phyloP scores from a whole-genome alignment of 768 basidiomycete species.

The Nidularia sp. region DNA sequence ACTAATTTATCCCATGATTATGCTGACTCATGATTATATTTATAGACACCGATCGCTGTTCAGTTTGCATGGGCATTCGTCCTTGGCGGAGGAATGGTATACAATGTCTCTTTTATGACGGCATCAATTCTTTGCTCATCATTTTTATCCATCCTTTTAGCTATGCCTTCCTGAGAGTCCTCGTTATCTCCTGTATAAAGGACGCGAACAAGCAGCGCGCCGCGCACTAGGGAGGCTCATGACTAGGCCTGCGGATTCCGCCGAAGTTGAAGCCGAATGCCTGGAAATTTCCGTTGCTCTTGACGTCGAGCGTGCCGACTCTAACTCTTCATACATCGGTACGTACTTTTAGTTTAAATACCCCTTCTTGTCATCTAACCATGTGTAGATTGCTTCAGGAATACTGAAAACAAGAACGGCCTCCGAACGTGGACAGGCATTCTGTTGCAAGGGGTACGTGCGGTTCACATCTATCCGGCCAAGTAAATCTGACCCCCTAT shows the following conservation, averaged over 20 bases:
- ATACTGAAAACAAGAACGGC: slow-evolving; percentile 54
- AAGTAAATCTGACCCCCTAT: not conserved
- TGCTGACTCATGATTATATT: no score
- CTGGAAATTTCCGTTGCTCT: slow-evolving; percentile 45
- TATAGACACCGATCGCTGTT: slow-evolving; percentile 61
- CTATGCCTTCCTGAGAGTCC: slow-evolving; percentile 28
- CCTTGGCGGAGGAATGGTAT: slow-evolving; percentile 63
- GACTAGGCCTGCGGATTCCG: slow-evolving; percentile 38
- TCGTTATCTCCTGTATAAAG: slow-evolving; percentile 70
- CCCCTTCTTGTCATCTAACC: not conserved
- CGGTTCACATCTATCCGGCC: not conserved
- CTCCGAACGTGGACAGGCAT: slow-evolving; percentile 81
- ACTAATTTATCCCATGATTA: no score
- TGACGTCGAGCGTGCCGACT: slow-evolving; percentile 53
- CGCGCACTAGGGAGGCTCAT: slow-evolving; percentile 60
- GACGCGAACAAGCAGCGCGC: slow-evolving; percentile 51
- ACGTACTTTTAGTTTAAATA: no score
- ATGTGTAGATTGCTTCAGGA: slow-evolving; percentile 40
- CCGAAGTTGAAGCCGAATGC: slow-evolving; percentile 51
- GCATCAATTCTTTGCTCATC: no score
- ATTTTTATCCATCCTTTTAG: no score
- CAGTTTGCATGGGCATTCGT: slow-evolving; percentile 79
- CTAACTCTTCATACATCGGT: slow-evolving; percentile 47
- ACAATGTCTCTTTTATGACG: no score
- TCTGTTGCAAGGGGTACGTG: slow-evolving; percentile 16